phyloP scores from a whole-genome alignment of 257 asterid genomes.

The Scutellaria barbata region DNA sequence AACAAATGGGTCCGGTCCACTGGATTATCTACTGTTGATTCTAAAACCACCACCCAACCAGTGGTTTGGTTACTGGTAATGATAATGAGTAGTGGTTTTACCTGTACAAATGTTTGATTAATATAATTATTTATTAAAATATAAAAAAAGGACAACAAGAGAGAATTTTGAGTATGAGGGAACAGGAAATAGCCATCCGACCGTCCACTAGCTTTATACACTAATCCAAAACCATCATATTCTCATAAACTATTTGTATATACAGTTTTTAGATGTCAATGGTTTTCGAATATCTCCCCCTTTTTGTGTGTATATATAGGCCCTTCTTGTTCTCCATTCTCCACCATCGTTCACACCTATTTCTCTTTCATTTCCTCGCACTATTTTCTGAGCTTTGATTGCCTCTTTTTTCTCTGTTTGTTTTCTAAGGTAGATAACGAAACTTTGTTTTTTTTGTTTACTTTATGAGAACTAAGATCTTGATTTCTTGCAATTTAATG shows the following conservation, averaged over 20 bases:
- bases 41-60: not conserved
- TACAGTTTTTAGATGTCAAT: slow-evolving; percentile 18
- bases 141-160: not conserved
- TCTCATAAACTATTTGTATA: not conserved
- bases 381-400: slow-evolving; percentile 20
- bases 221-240: slow-evolving; percentile 35
- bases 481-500: not conserved
- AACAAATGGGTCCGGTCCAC: slow-evolving; percentile 36
- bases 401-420: slow-evolving; percentile 23
- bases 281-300: slow-evolving; percentile 37
- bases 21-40: slow-evolving; percentile 3
- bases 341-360: slow-evolving; percentile 34
- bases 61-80: slow-evolving; percentile 23
- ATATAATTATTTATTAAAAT: not conserved
- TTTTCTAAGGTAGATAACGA: slow-evolving; percentile 35
- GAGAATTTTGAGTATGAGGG: slow-evolving; percentile 21
- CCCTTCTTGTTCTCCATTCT: slow-evolving; percentile 27
- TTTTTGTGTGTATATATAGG: slow-evolving; percentile 11
- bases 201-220: slow-evolving; percentile 32
- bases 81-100: slow-evolving; percentile 39
- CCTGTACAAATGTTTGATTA: not conserved
- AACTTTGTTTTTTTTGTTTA: not conserved
- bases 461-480: not conserved
- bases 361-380: not conserved
- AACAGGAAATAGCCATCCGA: slow-evolving; percentile 30